Base-by-base conservation (phyloP, 2,329 filamentous ascomycete species). In the Microcera coccophila region DNA sequence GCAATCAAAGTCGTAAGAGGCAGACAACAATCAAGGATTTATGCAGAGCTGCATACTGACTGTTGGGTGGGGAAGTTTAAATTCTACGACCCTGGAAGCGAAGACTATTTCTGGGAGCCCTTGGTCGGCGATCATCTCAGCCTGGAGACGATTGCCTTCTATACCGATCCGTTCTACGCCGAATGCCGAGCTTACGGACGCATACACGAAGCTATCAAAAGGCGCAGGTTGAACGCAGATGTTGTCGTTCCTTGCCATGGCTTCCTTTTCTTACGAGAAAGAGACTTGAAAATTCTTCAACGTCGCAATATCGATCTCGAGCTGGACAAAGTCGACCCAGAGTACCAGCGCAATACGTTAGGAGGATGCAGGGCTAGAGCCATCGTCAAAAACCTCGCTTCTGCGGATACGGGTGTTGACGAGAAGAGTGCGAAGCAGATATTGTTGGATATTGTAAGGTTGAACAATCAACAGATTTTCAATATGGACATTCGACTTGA, bases 131-230 rank as follows among this genome's bases (percentile, higher is more conserved):
- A 47, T 33, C 40, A 53, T 5, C 44, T 44, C 2, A 18, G 43
- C 4, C 19, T 48, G 11, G 37, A 53, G 5, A 45, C 36, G 2
- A 47, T 36, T 8, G 44, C 52, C 4, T 57, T 45, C 31, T 57
- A 55, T 19, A 55, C 44, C 38, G 53, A 55, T 18, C 53, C 53
- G 5, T 57, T 55, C 22, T 57, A 43, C 26, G 41, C 42, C 10
- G 52, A 57, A 42, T 55, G 52, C 26, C 47, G 53, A 32, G 53
- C 53, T 5, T 54, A 55, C 22, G 52, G 50, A 7, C 45, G 43
- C 14, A 49, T 55, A 4, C 24, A 36, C 2, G 40, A 50, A 10
- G 41, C 39, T 5, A 14, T 22, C 3, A 39, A 36, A 3, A 24
- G 28, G 20, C 45, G 24, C 20, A 16, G 4, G 10, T 14, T 44